Evolutionary conservation across 306 rosid genomes (phyloP).

Genomic region (Lagenaria siceraria): DNA sequence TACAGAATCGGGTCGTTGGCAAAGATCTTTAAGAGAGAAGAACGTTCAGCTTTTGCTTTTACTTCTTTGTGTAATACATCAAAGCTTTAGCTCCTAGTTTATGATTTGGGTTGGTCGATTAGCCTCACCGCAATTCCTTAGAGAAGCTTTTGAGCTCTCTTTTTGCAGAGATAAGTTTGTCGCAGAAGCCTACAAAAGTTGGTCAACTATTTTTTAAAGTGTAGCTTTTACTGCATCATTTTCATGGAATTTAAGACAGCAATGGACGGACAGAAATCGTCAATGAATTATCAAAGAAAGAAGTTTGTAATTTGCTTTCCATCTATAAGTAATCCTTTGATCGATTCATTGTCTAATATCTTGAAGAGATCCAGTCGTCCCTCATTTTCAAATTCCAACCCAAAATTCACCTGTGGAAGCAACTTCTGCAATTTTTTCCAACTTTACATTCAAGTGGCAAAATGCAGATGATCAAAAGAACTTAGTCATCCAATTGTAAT

Average conservation of each 20-base stretch:
- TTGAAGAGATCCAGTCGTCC: background rate
- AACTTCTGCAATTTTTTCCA: background rate
- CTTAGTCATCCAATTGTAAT: background rate
- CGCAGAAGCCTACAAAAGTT: background rate
- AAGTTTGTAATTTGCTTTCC: background rate
- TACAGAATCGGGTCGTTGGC: background rate
- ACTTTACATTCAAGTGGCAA: background rate
- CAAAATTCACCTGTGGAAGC: background rate
- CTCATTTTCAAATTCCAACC: too few species aligned
- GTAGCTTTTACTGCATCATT: background rate
- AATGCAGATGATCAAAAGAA: background rate
- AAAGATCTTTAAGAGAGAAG: background rate
- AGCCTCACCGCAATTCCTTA: background rate
- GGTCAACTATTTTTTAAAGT: background rate
- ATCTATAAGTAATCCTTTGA: background rate
- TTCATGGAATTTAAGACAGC: background rate
- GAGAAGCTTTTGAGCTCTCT: background rate
- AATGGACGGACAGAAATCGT: background rate
- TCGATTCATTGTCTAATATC: background rate
- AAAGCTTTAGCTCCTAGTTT: background rate
- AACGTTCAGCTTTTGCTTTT: too few species aligned
- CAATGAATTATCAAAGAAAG: background rate
- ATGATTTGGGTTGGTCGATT: background rate
- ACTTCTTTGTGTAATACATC: background rate
- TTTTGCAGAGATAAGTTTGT: background rate